Evolutionary conservation across 2,329 filamentous ascomycete species (phyloP).

Genomic region (Chaetomium globosum): DNA sequence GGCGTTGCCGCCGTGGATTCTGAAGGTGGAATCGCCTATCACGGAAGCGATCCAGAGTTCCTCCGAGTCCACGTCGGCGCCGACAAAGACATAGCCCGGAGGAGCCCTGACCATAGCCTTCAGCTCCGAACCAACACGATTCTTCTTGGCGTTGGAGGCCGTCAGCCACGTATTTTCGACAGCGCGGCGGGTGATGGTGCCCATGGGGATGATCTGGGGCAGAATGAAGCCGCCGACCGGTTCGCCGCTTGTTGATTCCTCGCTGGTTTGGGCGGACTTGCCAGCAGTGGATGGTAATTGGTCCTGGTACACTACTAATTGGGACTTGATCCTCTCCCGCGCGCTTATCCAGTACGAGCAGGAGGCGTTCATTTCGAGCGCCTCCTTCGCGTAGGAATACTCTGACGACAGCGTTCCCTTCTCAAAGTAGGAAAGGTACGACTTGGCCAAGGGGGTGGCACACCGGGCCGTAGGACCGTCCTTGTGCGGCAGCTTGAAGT

Average conservation of each 20-base stretch:
- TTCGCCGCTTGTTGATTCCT: slow-evolving; percentile 31
- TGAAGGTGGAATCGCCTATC: slow-evolving; percentile 91
- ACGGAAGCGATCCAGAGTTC: slow-evolving; percentile 98
- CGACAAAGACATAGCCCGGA: slow-evolving; percentile 87
- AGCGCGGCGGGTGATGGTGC: slow-evolving; percentile 88
- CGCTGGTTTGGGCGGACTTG: slow-evolving; percentile 21
- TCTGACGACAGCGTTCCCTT: slow-evolving; percentile 84
- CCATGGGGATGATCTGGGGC: slow-evolving; percentile 97
- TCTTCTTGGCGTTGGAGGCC: slow-evolving; percentile 93
- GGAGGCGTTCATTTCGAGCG: slow-evolving; percentile 96
- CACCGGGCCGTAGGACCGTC: slow-evolving; percentile 86
- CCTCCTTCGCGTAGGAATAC: slow-evolving; percentile 87
- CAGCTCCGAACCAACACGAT: slow-evolving; percentile 92
- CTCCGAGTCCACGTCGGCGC: slow-evolving; percentile 95
- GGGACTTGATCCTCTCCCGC: slow-evolving; percentile 87
- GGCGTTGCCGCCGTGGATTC: slow-evolving; percentile 92
- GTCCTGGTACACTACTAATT: slow-evolving; percentile 87
- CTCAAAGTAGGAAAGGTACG: slow-evolving; percentile 89
- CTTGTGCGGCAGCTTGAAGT: slow-evolving; percentile 96
- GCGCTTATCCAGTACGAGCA: slow-evolving; percentile 99
- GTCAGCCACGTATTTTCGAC: slow-evolving; percentile 99
- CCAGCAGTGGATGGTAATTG: slow-evolving; percentile 47
- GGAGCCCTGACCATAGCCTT: slow-evolving; percentile 97
- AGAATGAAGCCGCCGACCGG: slow-evolving; percentile 74
- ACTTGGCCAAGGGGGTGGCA: slow-evolving; percentile 84